Evolutionary conservation across 2,329 filamentous ascomycete species (phyloP).

Genomic region (Pestalotiopsis sp.): DNA sequence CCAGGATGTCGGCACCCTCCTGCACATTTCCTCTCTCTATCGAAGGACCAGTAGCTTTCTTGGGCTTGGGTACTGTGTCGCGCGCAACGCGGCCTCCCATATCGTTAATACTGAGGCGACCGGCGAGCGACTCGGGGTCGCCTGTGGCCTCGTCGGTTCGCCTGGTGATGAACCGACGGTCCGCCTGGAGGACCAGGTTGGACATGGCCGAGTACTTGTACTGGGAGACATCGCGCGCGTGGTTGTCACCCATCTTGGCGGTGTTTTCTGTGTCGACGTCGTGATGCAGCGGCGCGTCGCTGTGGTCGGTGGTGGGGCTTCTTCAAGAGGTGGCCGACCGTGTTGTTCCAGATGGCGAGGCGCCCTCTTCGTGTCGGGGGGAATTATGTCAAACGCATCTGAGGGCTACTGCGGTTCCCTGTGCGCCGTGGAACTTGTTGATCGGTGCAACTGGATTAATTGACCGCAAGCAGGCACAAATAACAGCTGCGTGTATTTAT

Average conservation of each 20-base stretch:
- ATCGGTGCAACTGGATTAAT: not conserved
- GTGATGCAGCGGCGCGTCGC: constrained; percentile 15
- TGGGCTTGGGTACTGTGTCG: constrained; percentile 79
- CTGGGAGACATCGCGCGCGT: constrained; percentile 84
- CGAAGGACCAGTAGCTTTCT: constrained; percentile 70
- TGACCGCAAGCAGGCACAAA: not conserved
- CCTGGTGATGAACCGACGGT: constrained; percentile 91
- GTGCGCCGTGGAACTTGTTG: not conserved
- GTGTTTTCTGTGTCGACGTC: constrained; percentile 9
- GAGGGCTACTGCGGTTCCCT: constrained; percentile 9
- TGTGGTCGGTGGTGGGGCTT: constrained; percentile 16
- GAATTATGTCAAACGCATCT: constrained; percentile 24
- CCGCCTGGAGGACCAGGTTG: constrained; percentile 99
- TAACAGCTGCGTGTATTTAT: not conserved
- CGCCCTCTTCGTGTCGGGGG: constrained; percentile 21
- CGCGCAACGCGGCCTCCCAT: constrained; percentile 88
- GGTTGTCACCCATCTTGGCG: constrained; percentile 68
- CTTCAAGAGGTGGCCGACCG: constrained; percentile 26
- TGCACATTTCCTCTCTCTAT: constrained; percentile 75
- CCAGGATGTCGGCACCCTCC: constrained; percentile 82
- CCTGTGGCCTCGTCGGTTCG: constrained; percentile 94
- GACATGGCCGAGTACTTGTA: constrained; percentile 99
- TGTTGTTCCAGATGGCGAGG: constrained; percentile 30
- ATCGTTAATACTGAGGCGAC: constrained; percentile 88
- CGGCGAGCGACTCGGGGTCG: constrained; percentile 95